phyloP scores from a whole-genome alignment of 176 grass and related monocot genomes.

The Triticum monococcum region DNA sequence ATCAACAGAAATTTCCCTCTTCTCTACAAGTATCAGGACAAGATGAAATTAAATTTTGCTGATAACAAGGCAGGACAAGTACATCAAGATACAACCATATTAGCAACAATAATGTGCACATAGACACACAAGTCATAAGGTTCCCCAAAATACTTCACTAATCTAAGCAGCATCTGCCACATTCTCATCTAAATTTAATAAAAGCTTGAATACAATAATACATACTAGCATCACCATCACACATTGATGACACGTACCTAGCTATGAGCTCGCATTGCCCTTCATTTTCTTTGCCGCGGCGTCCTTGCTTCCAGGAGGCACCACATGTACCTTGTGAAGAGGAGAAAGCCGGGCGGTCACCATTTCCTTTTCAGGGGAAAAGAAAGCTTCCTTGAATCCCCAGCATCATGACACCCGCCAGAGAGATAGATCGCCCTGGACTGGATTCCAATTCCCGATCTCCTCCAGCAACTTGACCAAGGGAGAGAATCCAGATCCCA shows the following conservation, averaged over 20 bases:
- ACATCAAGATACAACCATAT: neutral
- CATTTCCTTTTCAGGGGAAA: neutral
- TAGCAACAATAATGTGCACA: neutral
- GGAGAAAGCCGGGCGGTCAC: neutral
- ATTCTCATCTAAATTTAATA: neutral
- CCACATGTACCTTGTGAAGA: conserved; percentile 46
- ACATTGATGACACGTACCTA: conserved; percentile 29
- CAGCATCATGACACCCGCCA: neutral
- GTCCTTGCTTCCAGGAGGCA: conserved; percentile 49
- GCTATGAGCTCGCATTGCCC: conserved; percentile 26
- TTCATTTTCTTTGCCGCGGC: conserved; percentile 36
- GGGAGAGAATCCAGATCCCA: neutral
- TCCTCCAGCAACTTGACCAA: neutral
- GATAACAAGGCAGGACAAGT: neutral
- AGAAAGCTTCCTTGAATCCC: neutral
- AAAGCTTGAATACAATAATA: conserved; percentile 6
- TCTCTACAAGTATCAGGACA: neutral
- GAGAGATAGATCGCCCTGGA: neutral
- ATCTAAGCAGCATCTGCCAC: neutral
- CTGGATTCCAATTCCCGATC: neutral
- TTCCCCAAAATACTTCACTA: neutral
- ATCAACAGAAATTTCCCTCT: neutral
- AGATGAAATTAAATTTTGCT: conserved; percentile 1
- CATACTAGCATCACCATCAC: neutral
- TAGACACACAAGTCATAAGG: neutral